Conservation (phyloP, 2,329 filamentous ascomycete genomes). For the Cercospora berteroae region DNA sequence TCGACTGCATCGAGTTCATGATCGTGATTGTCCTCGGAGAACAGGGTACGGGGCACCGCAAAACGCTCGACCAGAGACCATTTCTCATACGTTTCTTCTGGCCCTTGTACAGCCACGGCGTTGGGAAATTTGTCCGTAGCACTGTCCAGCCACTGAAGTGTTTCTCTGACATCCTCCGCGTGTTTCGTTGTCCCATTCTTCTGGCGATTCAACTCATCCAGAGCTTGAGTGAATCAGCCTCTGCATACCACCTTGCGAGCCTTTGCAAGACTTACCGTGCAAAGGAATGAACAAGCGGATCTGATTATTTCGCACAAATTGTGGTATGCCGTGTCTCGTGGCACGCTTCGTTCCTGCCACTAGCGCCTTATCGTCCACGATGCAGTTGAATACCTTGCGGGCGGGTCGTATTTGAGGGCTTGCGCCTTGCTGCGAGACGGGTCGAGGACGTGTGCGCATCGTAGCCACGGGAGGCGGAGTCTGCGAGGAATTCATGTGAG, state of each 20-base stretch:
- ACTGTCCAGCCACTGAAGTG: conserved; percentile 52
- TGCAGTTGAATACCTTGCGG: conserved; percentile 55
- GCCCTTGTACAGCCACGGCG: conserved; percentile 49
- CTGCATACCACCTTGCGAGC: background rate
- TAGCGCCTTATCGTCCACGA: conserved; percentile 53
- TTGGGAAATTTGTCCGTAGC: conserved; percentile 47
- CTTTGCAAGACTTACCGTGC: conserved; percentile 43
- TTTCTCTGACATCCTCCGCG: conserved; percentile 48
- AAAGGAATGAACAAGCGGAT: conserved; percentile 53
- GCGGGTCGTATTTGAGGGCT: conserved; percentile 22
- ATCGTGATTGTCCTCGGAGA: conserved; percentile 49
- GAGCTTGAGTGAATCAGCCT: conserved; percentile 37
- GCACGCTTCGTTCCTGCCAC: conserved; percentile 52
- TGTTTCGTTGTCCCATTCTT: conserved; percentile 44
- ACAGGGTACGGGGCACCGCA: conserved; percentile 48
- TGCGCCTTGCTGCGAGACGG: conserved; percentile 31
- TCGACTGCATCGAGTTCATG: conserved; percentile 38
- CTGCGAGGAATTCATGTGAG: conserved; percentile 1
- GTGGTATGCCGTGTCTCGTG: conserved; percentile 52
- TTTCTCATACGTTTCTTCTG: conserved; percentile 47
- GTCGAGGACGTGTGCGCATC: conserved; percentile 33
- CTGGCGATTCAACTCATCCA: conserved; percentile 47
- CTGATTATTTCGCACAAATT: conserved; percentile 51
- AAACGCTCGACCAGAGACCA: conserved; percentile 53
- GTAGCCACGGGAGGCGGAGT: conserved; percentile 14